Percentiles rank a stretch among this genome's conserved stretches.
These are phyloP conservation scores for Lasiodiplodia sp. DNA, from an alignment of 2,329 filamentous ascomycete species.

Conservation along the genomic window DNA sequence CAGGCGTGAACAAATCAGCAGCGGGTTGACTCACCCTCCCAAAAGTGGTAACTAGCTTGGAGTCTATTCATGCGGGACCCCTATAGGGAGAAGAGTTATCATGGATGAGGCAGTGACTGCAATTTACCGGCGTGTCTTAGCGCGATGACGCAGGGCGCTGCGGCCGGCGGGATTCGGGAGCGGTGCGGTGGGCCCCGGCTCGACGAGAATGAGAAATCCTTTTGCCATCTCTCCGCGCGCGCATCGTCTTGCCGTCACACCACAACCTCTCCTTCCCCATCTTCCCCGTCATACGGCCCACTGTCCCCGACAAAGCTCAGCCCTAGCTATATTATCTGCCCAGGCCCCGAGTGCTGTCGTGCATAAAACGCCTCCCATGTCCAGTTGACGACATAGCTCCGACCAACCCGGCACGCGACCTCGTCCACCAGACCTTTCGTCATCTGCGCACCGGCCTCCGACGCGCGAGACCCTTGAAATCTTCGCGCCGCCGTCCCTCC, in stretches of 20 bases:
- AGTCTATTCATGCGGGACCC: neutral
- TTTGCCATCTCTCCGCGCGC: slow-evolving; percentile 21
- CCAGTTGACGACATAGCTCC: slow-evolving; percentile 24
- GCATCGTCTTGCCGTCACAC: slow-evolving; percentile 28
- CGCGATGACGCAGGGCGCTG: slow-evolving; percentile 20
- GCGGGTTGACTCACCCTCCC: slow-evolving; percentile 1
- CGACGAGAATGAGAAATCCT: slow-evolving; percentile 29
- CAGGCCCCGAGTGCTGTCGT: neutral
- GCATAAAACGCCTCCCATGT: slow-evolving; percentile 9
- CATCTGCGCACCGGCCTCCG: slow-evolving; percentile 22
- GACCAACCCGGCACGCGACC: slow-evolving; percentile 27
- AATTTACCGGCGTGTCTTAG: slow-evolving; percentile 21
- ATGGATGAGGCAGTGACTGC: slow-evolving; percentile 15
- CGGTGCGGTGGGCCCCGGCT: neutral
- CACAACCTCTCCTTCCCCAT: slow-evolving; percentile 16
- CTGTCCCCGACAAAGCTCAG: neutral
- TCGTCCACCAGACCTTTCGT: slow-evolving; percentile 13
- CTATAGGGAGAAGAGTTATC: neutral
- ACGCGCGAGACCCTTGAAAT: slow-evolving; percentile 9
- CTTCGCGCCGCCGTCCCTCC: neutral
- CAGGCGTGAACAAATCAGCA: slow-evolving; percentile 13
- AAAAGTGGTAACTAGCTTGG: neutral
- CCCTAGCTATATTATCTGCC: slow-evolving; percentile 13
- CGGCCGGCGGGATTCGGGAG: slow-evolving; percentile 20
- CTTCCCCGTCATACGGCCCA: slow-evolving; percentile 19